phyloP scores from a whole-genome alignment of 148 eudicot species.

The Fagopyrum esculentum region DNA sequence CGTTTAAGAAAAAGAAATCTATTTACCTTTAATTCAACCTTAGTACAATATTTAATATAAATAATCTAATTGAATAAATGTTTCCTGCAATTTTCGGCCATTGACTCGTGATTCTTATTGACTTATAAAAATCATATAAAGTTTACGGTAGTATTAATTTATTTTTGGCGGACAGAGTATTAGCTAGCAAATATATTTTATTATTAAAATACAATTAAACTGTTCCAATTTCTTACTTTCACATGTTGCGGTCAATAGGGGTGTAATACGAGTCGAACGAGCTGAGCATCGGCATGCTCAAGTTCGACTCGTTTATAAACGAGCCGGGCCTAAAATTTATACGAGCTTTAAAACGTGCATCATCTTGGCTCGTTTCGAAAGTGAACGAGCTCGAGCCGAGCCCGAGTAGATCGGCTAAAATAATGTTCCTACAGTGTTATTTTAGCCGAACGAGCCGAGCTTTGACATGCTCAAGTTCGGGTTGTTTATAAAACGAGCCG shows the following conservation, averaged over 20 bases:
- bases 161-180: conserved; percentile 1
- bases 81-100: background rate
- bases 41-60: background rate
- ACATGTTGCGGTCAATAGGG: background rate
- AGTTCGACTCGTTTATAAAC: no score
- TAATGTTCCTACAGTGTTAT: no score
- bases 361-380: no score
- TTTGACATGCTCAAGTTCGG: no score
- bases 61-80: background rate
- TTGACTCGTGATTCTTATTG: conserved; percentile 5
- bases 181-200: conserved; percentile 3
- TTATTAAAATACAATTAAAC: background rate
- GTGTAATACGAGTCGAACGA: no score
- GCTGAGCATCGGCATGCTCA: no score
- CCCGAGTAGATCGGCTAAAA: no score
- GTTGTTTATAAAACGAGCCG: no score
- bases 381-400: no score
- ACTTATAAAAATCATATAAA: background rate
- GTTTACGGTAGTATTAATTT: background rate
- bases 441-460: no score
- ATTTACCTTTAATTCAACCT: background rate
- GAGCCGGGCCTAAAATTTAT: no score
- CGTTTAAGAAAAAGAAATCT: background rate
- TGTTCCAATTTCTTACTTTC: background rate
- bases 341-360: no score